Evolutionary conservation across 306 rosid species (phyloP), one percentile per base, ranked within the genome.

Genomic region (Castanea mollissima): DNA sequence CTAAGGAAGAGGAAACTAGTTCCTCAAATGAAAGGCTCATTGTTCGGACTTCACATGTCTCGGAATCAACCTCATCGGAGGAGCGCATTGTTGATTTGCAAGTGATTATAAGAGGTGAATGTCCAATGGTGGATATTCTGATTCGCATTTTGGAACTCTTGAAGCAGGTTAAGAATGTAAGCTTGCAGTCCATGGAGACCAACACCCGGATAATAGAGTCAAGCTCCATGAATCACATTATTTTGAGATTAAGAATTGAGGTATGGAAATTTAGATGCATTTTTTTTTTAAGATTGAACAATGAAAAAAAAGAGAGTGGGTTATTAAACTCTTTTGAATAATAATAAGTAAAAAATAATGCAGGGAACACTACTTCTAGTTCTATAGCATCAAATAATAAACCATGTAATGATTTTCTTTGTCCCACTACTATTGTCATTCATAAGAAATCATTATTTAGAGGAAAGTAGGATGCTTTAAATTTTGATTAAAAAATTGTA

Each of bases 91-190:
- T 88, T 27, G 92, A 92, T 10, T 80, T 94, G 89, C 90, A 83
- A 69, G 94, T 94, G 75, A 77, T 59, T 6, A 55, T 77, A 55
- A 92, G 90, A 73, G 90, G 93, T 19, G 84, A 86, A 74, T 18
- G 74, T 67, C 81, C 86, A 9, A 82, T 84, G 20, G 86, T 74
- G 55, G 92, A 91, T 80, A 13, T 86, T 4, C 60, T 86, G 74
- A 89, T 92, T 69, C 83, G 89, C 2, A 76, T 92, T 41, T 76
- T 94, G 85, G 97, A 84, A 76, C 89, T 94, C 88, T 78, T 94
- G 74, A 94, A 82, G 74, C 87, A 20, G 57, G 86, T 52, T 70
- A 55, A 73, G 44, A 84, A 82, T 25, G 74, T 92, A 55, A 88
- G 80, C 79, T 83, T 94, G 81, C 7, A 87, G 77, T 88, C 97